Percentiles rank a stretch among this genome's conserved stretches.
Conservation (phyloP, 208 protist genomes). For the Leishmania turanica region DNA sequence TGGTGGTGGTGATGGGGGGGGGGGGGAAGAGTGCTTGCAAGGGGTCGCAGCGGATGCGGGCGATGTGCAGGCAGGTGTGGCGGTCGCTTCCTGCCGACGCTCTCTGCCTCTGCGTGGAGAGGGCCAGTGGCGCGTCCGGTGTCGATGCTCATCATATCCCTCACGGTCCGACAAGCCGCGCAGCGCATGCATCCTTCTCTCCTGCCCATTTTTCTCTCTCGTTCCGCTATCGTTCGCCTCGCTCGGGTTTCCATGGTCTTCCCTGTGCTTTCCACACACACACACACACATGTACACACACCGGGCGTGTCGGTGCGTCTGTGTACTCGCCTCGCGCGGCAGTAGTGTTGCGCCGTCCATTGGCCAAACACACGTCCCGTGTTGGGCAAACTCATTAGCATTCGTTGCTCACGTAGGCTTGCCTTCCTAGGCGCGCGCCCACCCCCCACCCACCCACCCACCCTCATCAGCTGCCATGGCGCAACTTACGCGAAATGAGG, state of each 20-base stretch:
- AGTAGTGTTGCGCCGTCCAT: neutral
- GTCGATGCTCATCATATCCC: neutral
- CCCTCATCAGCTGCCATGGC: neutral
- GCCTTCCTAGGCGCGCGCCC: neutral
- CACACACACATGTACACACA: too few species aligned
- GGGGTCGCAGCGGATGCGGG: neutral
- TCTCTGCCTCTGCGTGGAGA: neutral
- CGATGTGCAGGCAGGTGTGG: neutral
- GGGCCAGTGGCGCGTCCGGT: neutral
- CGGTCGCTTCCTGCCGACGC: neutral
- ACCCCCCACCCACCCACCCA: neutral
- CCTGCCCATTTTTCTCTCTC: slow-evolving; percentile 1
- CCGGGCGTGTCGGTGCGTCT: too few species aligned
- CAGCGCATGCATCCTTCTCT: neutral
- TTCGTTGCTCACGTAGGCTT: neutral
- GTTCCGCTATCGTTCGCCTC: neutral
- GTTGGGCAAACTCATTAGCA: neutral
- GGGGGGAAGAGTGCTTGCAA: neutral
- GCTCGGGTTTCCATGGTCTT: neutral
- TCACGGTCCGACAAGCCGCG: neutral
- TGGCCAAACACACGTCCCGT: neutral
- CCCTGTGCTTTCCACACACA: neutral
- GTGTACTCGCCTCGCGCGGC: neutral
- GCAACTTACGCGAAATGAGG: slow-evolving; percentile 38
- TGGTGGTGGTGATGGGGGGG: too few species aligned